Evolutionary conservation across 1,284 basidiomycete species (phyloP).

Genomic region (Ganoderma leucocontextum): DNA sequence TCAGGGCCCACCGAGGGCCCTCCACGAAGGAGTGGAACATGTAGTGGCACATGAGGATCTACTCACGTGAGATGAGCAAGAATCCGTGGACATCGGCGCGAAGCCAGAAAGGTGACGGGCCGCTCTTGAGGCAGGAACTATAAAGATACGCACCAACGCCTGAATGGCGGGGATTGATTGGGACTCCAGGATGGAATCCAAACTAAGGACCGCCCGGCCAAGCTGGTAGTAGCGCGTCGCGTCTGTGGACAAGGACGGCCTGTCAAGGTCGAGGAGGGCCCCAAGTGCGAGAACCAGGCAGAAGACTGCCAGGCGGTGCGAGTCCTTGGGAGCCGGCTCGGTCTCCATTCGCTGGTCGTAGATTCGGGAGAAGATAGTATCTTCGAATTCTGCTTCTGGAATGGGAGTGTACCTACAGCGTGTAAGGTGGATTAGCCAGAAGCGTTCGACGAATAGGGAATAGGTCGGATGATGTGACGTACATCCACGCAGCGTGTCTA

Average conservation of each 20-base stretch:
- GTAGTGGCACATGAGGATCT: conserved; percentile 77
- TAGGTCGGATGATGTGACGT: conserved; percentile 40
- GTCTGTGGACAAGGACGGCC: conserved; percentile 56
- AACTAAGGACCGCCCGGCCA: conserved; percentile 62
- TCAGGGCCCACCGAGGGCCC: conserved; percentile 71
- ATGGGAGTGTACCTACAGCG: conserved; percentile 67
- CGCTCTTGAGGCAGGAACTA: background rate
- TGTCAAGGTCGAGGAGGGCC: conserved; percentile 52
- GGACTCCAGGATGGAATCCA: conserved; percentile 70
- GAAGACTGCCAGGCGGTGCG: conserved; percentile 52
- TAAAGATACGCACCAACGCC: conserved; percentile 58
- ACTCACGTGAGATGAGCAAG: conserved; percentile 36
- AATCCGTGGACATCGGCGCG: conserved; percentile 43
- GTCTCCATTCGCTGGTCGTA: conserved; percentile 52
- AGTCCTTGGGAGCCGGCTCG: conserved; percentile 53
- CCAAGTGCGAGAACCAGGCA: conserved; percentile 47
- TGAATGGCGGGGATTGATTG: conserved; percentile 69
- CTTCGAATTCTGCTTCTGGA: conserved; percentile 60
- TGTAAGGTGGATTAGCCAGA: background rate
- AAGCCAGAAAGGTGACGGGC: conserved; percentile 11
- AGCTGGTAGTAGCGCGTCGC: conserved; percentile 67
- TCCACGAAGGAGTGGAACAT: conserved; percentile 74
- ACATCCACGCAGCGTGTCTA: conserved; percentile 75
- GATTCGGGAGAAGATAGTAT: conserved; percentile 57
- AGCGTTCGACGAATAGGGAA: conserved; percentile 9